phyloP scores from a whole-genome alignment of 2,329 filamentous ascomycete genomes.

The Claviceps capensis region DNA sequence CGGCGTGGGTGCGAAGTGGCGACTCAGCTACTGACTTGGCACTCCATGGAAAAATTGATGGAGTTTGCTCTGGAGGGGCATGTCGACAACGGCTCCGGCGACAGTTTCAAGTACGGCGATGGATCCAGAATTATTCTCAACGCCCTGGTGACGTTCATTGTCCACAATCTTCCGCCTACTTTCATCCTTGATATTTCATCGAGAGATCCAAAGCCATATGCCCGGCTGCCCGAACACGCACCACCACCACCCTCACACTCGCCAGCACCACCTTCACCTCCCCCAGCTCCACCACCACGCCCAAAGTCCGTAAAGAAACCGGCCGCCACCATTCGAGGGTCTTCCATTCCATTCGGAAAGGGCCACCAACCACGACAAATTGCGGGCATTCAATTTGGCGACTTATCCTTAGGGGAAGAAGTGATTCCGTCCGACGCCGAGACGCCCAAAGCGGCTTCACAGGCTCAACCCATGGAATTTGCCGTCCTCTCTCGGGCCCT shows the following conservation, averaged over 20 bases:
- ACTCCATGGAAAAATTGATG: conserved; percentile 46
- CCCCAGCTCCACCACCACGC: conserved; percentile 6
- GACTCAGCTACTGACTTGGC: conserved; percentile 44
- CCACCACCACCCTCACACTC: conserved; percentile 7
- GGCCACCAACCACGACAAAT: conserved; percentile 36
- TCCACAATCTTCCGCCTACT: conserved; percentile 42
- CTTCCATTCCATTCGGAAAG: conserved; percentile 21
- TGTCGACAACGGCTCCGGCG: conserved; percentile 23
- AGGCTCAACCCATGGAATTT: conserved; percentile 22
- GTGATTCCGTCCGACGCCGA: conserved; percentile 16
- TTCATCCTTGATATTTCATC: conserved; percentile 43
- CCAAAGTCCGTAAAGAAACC: conserved; percentile 6
- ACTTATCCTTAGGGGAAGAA: conserved; percentile 32
- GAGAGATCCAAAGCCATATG: conserved; percentile 21
- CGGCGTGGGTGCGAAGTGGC: conserved; percentile 47
- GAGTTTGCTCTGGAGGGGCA: conserved; percentile 38
- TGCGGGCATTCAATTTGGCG: conserved; percentile 58
- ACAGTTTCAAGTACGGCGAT: conserved; percentile 36
- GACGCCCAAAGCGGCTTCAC: conserved; percentile 14
- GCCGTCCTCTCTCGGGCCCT: conserved; percentile 50
- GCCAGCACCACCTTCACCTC: not conserved
- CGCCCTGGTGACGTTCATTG: conserved; percentile 43
- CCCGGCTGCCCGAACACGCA: conserved; percentile 23
- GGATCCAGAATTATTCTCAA: conserved; percentile 41
- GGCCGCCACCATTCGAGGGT: conserved; percentile 19